Conservation (phyloP, 148 eudicot species). For the Hydrangea macrophylla region DNA sequence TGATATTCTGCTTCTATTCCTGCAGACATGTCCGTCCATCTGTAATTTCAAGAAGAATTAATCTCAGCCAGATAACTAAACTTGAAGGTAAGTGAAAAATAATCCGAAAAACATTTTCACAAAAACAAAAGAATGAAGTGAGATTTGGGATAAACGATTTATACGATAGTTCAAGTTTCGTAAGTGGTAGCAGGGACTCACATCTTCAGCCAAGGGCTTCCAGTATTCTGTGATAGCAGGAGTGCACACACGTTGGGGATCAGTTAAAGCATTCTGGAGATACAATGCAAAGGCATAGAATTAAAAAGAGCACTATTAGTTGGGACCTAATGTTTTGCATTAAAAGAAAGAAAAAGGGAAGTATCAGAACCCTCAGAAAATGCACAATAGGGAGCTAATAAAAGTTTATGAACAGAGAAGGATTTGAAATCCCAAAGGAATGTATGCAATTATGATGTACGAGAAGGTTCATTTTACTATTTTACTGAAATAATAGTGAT, state of each 20-base stretch:
- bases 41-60: constrained; percentile 28
- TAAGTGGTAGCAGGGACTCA: constrained; percentile 31
- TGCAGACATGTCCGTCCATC: constrained; percentile 93
- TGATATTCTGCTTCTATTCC: constrained; percentile 98
- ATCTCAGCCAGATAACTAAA: constrained; percentile 5
- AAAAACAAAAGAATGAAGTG: not conserved
- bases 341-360: not conserved
- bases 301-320: no score
- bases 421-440: not conserved
- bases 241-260: constrained; percentile 77
- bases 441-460: not conserved
- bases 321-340: no score
- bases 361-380: not conserved
- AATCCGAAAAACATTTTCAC: not conserved
- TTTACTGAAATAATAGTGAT: no score
- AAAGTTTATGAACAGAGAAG: not conserved
- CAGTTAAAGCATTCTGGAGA: constrained; percentile 88
- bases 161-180: not conserved
- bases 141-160: not conserved
- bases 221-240: constrained; percentile 81
- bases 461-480: not conserved
- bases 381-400: not conserved
- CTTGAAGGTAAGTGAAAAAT: not conserved
- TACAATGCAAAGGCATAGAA: constrained; percentile 8
- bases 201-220: constrained; percentile 96